Base-by-base conservation (phyloP, 2,329 filamentous ascomycete species). In the Ophidiomyces ophidiicola region DNA sequence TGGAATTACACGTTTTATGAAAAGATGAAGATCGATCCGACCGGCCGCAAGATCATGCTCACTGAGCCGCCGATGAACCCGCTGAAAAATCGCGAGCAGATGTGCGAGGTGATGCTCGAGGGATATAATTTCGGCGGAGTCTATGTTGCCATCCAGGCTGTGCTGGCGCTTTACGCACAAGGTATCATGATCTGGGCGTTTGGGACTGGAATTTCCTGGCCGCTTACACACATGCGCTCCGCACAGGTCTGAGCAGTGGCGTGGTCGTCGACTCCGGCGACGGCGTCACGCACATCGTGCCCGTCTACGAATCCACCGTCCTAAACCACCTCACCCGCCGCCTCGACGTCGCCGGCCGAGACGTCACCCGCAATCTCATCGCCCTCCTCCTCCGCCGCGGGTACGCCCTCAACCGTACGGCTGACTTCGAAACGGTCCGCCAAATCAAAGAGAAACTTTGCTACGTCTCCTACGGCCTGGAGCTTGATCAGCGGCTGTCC, bases 371-470 rank as follows among this genome's bases (percentile, higher is more conserved):
- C 54, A 96, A 98, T 64, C 74, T 98, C 48, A 98, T 98, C 62
- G 85, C 86, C 36, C 79, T 98, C 35, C 79, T 98, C 14, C 75
- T 94, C 42, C 84, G 90, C 55, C 78, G 90, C 51, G 90, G 90
- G 31, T 98, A 98, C 62, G 86, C 90, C 24, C 77, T 98, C 46
- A 98, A 98, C 75, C 78, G 90, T 60, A 98, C 90, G 8, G 90
- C 90, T 58, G 90, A 98, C 62, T 98, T 98, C 62, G 90, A 98
- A 66, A 98, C 90, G 3, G 90, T 98, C 41, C 82, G 90, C 46
- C 88, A 96, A 63, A 96, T 98, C 70, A 98, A 98, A 69, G 90
- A 98, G 72, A 98, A 98, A 72, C 81, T 98, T 36, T 96, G 90
- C 72, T 98, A 98, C 61, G 88, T 98, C 42, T 94, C 87, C 8